Percentiles rank a stretch among this genome's conserved stretches.
Evolutionary conservation across 805 yeast species (phyloP).

Genomic region (Zygoascus bituminiphila): DNA sequence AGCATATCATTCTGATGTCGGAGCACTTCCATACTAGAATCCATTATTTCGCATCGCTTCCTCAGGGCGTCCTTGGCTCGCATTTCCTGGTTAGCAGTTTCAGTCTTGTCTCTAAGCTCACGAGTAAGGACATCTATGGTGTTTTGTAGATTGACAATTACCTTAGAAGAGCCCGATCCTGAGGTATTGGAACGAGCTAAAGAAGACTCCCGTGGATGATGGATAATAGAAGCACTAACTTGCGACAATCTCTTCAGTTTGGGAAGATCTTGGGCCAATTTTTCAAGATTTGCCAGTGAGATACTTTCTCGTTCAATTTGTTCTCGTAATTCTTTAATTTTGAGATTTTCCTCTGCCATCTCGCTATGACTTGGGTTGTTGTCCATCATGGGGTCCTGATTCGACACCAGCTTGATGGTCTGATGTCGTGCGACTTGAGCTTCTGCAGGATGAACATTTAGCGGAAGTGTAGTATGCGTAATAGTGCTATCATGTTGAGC

Average conservation of each 20-base stretch:
- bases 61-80: conserved; percentile 41
- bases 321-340: conserved; percentile 20
- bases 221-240: not conserved
- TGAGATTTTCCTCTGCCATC: not conserved
- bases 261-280: conserved; percentile 18
- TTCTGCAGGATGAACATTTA: not conserved
- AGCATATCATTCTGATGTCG: conserved; percentile 74
- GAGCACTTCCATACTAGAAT: conserved; percentile 30
- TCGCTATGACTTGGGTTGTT: not conserved
- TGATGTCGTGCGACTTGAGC: not conserved
- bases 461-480: not conserved
- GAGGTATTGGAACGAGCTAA: not conserved
- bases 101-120: conserved; percentile 36
- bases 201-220: not conserved
- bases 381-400: not conserved
- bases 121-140: conserved; percentile 48
- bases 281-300: conserved; percentile 28
- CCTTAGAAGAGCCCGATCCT: not conserved
- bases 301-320: conserved; percentile 22
- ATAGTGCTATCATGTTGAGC: not conserved
- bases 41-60: conserved; percentile 18
- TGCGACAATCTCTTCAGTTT: not conserved
- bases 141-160: conserved; percentile 28
- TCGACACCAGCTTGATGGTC: not conserved
- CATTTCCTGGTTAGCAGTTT: conserved; percentile 39